Base-by-base conservation (phyloP, 805 yeast genomes). In the Candida chilensis region DNA sequence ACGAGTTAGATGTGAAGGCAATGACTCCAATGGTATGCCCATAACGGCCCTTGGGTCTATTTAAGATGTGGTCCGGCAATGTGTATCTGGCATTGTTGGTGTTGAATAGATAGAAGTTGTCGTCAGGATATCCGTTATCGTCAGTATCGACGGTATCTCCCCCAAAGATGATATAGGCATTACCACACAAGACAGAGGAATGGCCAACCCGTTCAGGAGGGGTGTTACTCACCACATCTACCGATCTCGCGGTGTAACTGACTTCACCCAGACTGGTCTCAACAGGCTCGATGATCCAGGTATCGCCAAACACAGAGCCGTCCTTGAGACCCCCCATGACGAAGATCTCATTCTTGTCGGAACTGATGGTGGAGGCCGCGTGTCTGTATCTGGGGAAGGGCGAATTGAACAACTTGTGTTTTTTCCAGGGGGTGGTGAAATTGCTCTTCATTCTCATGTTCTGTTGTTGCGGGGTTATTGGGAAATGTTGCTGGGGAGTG, bases 201-300 rank as follows among this genome's bases (percentile, higher is more conserved):
- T 92, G 99, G 3, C 97, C 97, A 5, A 90, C 96, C 44, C 98
- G 76, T 20, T 97, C 96, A 13, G 95, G 90, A 2, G 96, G 96
- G 12, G 85, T 74, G 30, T 82, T 77, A 37, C 79, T 85, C 30
- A 74, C 72, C 36, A 82, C 83, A 36, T 81, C 84, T 29, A 79
- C 66, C 44, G 63, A 80, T 30, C 67, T 53, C 27, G 60, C 75
- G 41, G 47, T 58, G 29, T 47, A 50, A 32, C 39, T 36, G 20
- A 54, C 56, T 32, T 52, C 67, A 31, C 53, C 45, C 20, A 45
- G 45, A 7, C 65, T 63, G 28, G 44, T 37, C 5, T 54, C 51
- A 27, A 50, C 56, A 3, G 84, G 78, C 38, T 71, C 71, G 34
- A 90, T 64, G 35, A 81, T 77, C 99, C 99, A 92, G 40, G 95